Percentiles rank a stretch among this genome's conserved stretches.
phyloP scores from a whole-genome alignment of 1,284 basidiomycete genomes.

The Meira nashicola region DNA sequence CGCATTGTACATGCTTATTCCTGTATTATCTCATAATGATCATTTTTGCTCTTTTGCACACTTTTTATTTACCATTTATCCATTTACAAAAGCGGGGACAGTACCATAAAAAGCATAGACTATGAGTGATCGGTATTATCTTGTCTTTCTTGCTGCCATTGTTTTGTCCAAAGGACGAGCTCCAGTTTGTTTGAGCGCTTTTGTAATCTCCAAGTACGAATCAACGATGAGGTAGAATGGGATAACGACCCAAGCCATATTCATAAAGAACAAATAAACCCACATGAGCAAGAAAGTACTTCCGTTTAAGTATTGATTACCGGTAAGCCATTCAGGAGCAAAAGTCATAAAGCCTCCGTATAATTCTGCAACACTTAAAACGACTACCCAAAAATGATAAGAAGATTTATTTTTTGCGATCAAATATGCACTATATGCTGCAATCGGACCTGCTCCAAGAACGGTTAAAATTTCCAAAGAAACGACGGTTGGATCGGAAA shows the following conservation, averaged over 20 bases:
- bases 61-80: too few relatives aligned
- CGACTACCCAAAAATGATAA: slow-evolving; percentile 43
- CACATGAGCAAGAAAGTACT: slow-evolving; percentile 12
- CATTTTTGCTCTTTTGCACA: too few relatives aligned
- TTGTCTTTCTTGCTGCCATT: too few relatives aligned
- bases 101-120: too few relatives aligned
- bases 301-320: slow-evolving; percentile 13
- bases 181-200: background rate
- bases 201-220: slow-evolving; percentile 9
- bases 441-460: slow-evolving; percentile 36
- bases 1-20: too few relatives aligned
- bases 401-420: slow-evolving; percentile 20
- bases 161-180: background rate
- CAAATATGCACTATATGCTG: slow-evolving; percentile 34
- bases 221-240: slow-evolving; percentile 16
- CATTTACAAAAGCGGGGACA: too few relatives aligned
- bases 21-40: too few relatives aligned
- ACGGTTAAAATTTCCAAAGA: slow-evolving; percentile 43
- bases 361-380: slow-evolving; percentile 38
- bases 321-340: slow-evolving; percentile 41
- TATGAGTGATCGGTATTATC: too few relatives aligned
- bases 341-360: slow-evolving; percentile 49
- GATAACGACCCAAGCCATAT: slow-evolving; percentile 14
- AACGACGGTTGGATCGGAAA: slow-evolving; percentile 35
- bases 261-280: slow-evolving; percentile 16